Percentiles rank a stretch among this genome's conserved stretches.
Conservation (phyloP, 352 stramenopile species). For the Blastocystis sp. region DNA sequence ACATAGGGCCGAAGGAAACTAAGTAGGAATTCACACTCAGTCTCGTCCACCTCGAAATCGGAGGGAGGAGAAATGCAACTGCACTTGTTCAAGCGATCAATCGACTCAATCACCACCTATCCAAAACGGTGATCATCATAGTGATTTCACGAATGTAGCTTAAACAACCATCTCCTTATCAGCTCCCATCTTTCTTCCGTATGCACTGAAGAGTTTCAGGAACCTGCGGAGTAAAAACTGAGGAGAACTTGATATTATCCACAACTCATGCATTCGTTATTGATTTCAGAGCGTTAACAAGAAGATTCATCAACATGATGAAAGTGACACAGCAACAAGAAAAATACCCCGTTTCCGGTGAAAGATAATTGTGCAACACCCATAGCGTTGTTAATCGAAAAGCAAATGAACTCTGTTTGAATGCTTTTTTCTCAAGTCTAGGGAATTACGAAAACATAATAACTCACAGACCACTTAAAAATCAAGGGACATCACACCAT, state of each 20-base stretch:
- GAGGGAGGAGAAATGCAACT: slow-evolving; percentile 97
- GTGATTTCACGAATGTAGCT: slow-evolving; percentile 99
- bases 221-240: slow-evolving; percentile 96
- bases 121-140: slow-evolving; percentile 98
- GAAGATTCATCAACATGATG: slow-evolving; percentile 91
- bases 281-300: slow-evolving; percentile 98
- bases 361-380: no score
- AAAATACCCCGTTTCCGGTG: no score
- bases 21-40: no score
- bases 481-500: not conserved
- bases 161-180: slow-evolving; percentile 62
- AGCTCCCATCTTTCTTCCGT: slow-evolving; percentile 88
- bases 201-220: slow-evolving; percentile 96
- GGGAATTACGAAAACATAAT: not conserved
- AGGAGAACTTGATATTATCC: slow-evolving; percentile 98
- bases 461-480: not conserved
- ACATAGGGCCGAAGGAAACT: no score
- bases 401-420: not conserved
- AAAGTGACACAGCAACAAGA: not conserved
- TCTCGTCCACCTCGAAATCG: slow-evolving; percentile 88
- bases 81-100: slow-evolving; percentile 99
- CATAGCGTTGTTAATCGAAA: no score
- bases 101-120: slow-evolving; percentile 97
- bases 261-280: slow-evolving; percentile 99
- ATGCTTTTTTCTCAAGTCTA: not conserved